Conservation (phyloP, 768 basidiomycete species). For the Suillus subalutaceus region DNA sequence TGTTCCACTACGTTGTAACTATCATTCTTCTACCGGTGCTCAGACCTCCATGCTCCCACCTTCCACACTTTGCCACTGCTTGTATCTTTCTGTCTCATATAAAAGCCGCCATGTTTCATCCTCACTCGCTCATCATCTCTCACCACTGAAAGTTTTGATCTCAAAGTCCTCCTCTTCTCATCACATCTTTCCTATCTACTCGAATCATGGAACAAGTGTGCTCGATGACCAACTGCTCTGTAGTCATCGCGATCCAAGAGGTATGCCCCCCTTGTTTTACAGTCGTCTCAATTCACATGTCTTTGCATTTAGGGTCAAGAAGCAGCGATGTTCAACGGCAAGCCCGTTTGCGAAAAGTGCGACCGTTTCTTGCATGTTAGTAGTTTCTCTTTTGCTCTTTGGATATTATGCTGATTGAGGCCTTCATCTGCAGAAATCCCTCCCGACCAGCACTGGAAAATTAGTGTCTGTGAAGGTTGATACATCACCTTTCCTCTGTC, state of each 20-base stretch:
- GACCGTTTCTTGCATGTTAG: neutral
- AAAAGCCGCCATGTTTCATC: neutral
- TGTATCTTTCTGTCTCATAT: neutral
- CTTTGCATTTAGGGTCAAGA: neutral
- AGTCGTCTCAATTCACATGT: neutral
- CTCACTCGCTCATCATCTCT: neutral
- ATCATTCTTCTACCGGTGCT: neutral
- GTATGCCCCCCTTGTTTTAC: neutral
- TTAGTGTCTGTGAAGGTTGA: neutral
- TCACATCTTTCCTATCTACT: neutral
- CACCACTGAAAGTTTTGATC: neutral
- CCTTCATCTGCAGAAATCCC: neutral
- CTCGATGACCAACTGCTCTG: neutral
- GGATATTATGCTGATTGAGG: neutral
- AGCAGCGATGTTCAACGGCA: neutral
- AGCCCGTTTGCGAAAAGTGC: neutral
- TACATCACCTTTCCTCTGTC: neutral
- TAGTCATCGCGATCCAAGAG: neutral
- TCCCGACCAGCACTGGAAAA: neutral
- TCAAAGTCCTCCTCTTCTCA: neutral
- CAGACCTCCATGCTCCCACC: neutral
- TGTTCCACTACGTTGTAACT: neutral
- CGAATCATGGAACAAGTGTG: constrained; percentile 1
- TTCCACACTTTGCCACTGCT: neutral
- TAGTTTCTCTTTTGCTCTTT: neutral